Evolutionary conservation across 2,329 filamentous ascomycete species (phyloP).

Genomic region (Monosporascus cannonballus): DNA sequence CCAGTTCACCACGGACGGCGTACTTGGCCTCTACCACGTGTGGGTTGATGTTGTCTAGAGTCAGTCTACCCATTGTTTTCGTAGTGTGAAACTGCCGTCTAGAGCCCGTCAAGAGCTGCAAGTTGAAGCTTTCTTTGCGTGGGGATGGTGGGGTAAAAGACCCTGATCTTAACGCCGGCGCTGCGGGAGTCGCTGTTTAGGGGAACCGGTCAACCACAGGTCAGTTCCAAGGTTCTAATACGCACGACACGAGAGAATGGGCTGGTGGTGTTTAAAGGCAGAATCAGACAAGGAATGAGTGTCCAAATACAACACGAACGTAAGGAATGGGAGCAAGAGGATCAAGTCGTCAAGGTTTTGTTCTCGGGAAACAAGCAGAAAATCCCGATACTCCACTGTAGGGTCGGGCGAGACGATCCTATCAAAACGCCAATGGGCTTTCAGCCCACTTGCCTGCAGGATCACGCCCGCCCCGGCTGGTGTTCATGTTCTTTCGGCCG

Average conservation of each 20-base stretch:
- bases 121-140: not conserved
- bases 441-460: not conserved
- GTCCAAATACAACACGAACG: too few species aligned
- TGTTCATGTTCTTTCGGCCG: not conserved
- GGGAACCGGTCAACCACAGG: not conserved
- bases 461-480: not conserved
- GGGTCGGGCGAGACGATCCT: too few species aligned
- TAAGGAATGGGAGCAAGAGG: too few species aligned
- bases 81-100: slow-evolving; percentile 14
- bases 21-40: slow-evolving; percentile 85
- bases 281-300: too few species aligned
- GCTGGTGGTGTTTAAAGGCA: too few species aligned
- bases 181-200: not conserved
- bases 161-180: slow-evolving; percentile 8
- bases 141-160: slow-evolving; percentile 16
- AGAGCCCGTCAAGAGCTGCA: slow-evolving; percentile 3
- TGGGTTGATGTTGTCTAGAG: slow-evolving; percentile 85
- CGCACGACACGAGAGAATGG: too few species aligned
- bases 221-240: too few species aligned
- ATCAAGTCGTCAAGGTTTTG: too few species aligned
- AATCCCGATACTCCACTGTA: too few species aligned
- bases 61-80: slow-evolving; percentile 44
- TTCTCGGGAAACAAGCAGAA: too few species aligned
- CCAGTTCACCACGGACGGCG: slow-evolving; percentile 92
- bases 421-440: not conserved